These are phyloP conservation scores for Chlorociboria aeruginascens DNA, from an alignment of 495 filamentous ascomycete species.

Conservation along the genomic window DNA sequence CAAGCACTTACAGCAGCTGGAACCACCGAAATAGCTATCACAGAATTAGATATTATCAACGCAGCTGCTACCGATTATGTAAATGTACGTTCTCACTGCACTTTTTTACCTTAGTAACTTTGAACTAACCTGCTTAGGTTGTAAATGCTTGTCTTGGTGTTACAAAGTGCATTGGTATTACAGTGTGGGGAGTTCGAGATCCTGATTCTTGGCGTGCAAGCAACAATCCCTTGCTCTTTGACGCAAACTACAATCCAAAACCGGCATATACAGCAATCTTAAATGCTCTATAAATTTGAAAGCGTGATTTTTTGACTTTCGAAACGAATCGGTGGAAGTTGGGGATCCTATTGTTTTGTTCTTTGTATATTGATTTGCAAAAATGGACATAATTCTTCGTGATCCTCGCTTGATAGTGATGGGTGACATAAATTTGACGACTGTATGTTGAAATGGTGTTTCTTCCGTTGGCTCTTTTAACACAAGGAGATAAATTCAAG, in stretches of 20 bases:
- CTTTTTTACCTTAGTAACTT: background rate
- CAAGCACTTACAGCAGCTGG: conserved; percentile 40
- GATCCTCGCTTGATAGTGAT: too few species aligned
- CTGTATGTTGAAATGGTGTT: too few species aligned
- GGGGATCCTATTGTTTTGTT: too few species aligned
- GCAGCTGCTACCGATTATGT: conserved; percentile 48
- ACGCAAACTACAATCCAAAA: conserved; percentile 51
- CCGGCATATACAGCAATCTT: conserved; percentile 42
- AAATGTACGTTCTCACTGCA: conserved; percentile 24
- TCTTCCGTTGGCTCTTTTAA: too few species aligned
- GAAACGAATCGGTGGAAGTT: too few species aligned
- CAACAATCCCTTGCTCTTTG: conserved; percentile 50
- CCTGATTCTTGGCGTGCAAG: conserved; percentile 53
- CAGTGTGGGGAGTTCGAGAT: conserved; percentile 67
- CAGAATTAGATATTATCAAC: conserved; percentile 54
- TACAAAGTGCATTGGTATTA: conserved; percentile 59
- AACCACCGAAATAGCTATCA: conserved; percentile 44
- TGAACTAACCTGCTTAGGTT: background rate
- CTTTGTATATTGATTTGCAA: too few species aligned
- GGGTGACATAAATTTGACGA: too few species aligned
- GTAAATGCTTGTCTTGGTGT: conserved; percentile 52
- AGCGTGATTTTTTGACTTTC: too few species aligned
- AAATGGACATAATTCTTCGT: too few species aligned
- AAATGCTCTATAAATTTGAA: too few species aligned
- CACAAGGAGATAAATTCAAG: too few species aligned